Base-by-base conservation (phyloP, 345 rosid species). In the Eucalyptus erythrocorys region DNA sequence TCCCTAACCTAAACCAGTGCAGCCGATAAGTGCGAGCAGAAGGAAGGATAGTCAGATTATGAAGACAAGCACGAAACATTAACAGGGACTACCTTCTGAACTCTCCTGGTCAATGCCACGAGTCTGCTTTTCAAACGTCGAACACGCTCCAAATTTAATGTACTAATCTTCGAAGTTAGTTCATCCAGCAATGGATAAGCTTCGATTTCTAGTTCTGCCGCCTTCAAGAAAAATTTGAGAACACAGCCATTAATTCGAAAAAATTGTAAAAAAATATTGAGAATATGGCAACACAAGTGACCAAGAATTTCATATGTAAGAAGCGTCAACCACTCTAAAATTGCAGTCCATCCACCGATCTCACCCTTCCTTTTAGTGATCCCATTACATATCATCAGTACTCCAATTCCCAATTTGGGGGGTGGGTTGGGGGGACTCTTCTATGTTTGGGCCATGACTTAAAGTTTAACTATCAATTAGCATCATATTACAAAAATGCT, bases 111-210 rank as follows among this genome's bases (percentile, higher is more conserved):
- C 89, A 98, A 86, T 30, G 98, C 99, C 43, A 97, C 99, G 87
- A 98, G 99, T 89, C 99, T 93, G 94, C 99, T 98, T 92, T 98
- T 98, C 92, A 98, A 93, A 92, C 99, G 93, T 30, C 99, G 99
- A 22, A 89, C 99, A 49, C 98, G 96, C 90, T 98, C 99, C 95
- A 98, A 92, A 92, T 97, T 98, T 89, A 97, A 90, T 42, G 99
- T 98, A 90, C 99, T 98, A 91, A 98, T 95, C 94, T 97, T 97
- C 55, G 99, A 98, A 24, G 99, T 96, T 86, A 98, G 96, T 92
- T 97, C 99, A 89, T 98, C 99, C 87, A 98, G 89, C 79, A 98
- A 91, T 22, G 99, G 99, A 91, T 98, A 98, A 89, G 99, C 99
- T 94, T 98, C 99, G 88, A 96, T 97, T 91, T 98, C 99, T 87